Base-by-base conservation (phyloP, 2,329 filamentous ascomycete species). In the Sporothrix pseudoabietina region DNA sequence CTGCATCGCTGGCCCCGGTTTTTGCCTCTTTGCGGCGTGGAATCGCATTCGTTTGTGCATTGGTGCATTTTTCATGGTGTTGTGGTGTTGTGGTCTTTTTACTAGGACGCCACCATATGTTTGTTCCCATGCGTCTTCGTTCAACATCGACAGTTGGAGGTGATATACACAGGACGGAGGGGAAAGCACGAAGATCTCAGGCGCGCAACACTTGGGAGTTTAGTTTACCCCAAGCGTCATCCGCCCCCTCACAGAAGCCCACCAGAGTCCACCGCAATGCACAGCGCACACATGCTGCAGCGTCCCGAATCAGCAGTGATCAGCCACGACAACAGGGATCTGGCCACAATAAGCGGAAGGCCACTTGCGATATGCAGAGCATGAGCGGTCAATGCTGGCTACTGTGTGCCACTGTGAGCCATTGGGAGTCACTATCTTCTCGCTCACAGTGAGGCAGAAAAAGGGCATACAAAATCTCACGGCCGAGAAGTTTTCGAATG, bases 271-370 rank as follows among this genome's bases (percentile, higher is more conserved):
- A n/a, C 63, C 52, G 61, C 10, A 7, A 19, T 14, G 32, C 49
- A 10, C 52, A 30, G n/a, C 69, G 49, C 12, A n/a, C 32, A 41
- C 47, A 55, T 35, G 54, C 35, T 47, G 52, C 52, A 71, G 52
- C 39, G 19, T 44, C 69, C 39, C 26, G 69, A 71, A 59, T n/a
- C 26, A 61, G 69, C 59, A 71, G 26, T 9, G 69, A 61, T 61
- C 69, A 44, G 69, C 55, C 16, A 30, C 30, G 47, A 47, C 39
- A 54, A 22, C 41, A 30, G 41, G 44, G 22, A 5, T 35, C 41
- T 68, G n/a, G 63, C 63, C 63, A 66, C n/a, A 32, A 49, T 16
- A 26, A n/a, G 65, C 44, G 44, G 65, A 69, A 69, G 14, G 65
- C 26, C 44, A 22, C 65, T 66, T 22, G 35, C 61, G 22, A 66